phyloP scores from a whole-genome alignment of 345 rosid species.

The Arabis hirsuta region DNA sequence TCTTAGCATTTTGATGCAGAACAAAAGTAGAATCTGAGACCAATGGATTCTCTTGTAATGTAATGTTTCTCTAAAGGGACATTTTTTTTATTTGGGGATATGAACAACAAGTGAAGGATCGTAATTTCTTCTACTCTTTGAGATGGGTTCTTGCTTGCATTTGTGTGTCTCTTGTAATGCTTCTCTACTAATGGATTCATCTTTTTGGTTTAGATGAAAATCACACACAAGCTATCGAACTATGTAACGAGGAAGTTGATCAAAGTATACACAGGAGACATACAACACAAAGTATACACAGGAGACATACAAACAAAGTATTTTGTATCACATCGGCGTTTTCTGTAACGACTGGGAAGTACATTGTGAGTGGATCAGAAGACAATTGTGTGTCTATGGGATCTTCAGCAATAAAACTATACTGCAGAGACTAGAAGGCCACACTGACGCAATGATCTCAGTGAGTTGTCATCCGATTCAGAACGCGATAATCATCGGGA shows the following conservation, averaged over 20 bases:
- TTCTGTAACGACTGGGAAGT: slow-evolving; percentile 92
- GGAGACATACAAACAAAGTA: slow-evolving; percentile 80
- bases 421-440: slow-evolving; percentile 90
- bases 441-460: slow-evolving; percentile 78
- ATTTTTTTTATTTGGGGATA: too few species aligned
- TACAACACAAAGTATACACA: slow-evolving; percentile 74
- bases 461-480: slow-evolving; percentile 84
- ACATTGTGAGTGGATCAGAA: slow-evolving; percentile 95
- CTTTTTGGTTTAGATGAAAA: slow-evolving; percentile 10
- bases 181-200: slow-evolving; percentile 7
- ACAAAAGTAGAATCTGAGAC: too few species aligned
- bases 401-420: slow-evolving; percentile 83
- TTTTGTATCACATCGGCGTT: slow-evolving; percentile 92
- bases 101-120: too few species aligned
- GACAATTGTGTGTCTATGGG: slow-evolving; percentile 92
- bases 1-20: too few species aligned
- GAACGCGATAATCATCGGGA: slow-evolving; percentile 82
- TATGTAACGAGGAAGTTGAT: slow-evolving; percentile 82
- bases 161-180: neutral
- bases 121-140: too few species aligned
- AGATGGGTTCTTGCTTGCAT: too few species aligned
- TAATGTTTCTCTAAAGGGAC: neutral
- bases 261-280: too few species aligned
- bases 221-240: slow-evolving; percentile 93
- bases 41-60: neutral